Conservation (phyloP, 768 basidiomycete species). For the Amanita fuliginea region DNA sequence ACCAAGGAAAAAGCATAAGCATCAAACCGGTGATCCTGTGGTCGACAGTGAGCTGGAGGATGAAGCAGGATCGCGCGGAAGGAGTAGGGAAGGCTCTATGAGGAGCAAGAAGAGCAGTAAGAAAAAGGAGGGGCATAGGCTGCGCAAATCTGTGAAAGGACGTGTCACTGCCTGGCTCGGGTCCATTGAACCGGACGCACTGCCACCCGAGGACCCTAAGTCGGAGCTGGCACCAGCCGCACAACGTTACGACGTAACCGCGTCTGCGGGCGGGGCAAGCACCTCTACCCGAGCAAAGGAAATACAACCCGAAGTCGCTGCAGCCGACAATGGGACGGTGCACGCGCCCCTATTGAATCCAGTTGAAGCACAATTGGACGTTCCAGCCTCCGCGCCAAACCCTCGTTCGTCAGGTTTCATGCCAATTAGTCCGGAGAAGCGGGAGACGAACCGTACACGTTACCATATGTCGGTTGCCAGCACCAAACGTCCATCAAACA, state of each 20-base stretch:
- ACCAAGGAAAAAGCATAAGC: slow-evolving; percentile 15
- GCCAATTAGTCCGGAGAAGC: slow-evolving; percentile 45
- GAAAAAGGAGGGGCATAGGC: slow-evolving; percentile 13
- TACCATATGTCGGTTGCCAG: neutral
- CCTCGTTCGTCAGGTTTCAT: slow-evolving; percentile 73
- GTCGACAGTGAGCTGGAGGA: slow-evolving; percentile 10
- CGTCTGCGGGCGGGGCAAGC: neutral
- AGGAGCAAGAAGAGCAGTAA: slow-evolving; percentile 17
- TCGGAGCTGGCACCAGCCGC: neutral
- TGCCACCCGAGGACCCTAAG: slow-evolving; percentile 36
- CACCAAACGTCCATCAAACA: slow-evolving; percentile 7
- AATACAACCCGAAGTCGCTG: neutral
- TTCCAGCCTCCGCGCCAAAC: slow-evolving; percentile 38
- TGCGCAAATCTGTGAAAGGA: slow-evolving; percentile 39
- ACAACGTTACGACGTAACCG: neutral
- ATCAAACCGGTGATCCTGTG: slow-evolving; percentile 8
- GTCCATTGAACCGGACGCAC: slow-evolving; percentile 40
- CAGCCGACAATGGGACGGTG: neutral
- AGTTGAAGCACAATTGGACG: neutral
- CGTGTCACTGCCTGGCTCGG: slow-evolving; percentile 75
- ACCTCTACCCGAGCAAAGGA: neutral
- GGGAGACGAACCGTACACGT: slow-evolving; percentile 15
- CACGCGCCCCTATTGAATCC: neutral
- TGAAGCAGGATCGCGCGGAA: slow-evolving; percentile 7
- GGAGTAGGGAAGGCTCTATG: slow-evolving; percentile 12